Evolutionary conservation across 192 early-diverging fungal genomes (phyloP), one percentile per base, ranked within the genome.

Genomic region (Mortierella antarctica): DNA sequence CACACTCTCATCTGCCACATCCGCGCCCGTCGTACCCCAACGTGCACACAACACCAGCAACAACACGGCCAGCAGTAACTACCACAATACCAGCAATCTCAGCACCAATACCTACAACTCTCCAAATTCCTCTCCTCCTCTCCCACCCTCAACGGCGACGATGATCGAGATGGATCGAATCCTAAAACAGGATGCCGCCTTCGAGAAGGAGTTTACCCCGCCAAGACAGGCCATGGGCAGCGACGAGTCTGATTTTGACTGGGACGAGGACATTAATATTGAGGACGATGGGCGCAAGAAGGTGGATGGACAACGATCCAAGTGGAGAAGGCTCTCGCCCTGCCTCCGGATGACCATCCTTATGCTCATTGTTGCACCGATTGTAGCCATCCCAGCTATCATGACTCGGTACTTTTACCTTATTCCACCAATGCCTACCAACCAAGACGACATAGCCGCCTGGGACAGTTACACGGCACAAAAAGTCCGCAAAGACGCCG

Each of bases 301-400:
- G 17, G 62, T 67, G 17, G 44, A 71, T 18, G 71, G 31, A 23
- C 12, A 31, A n/a, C 77, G 77, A 48, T 74, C 77, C 10, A 71
- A 71, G 20, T 89, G 88, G 88, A 84, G 86, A 46, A 73, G 83
- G 70, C 88, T 89, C 67, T 87, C 89, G 40, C 67, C 89, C 13
- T 80, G 67, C 50, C 48, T 91, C 47, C 84, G 89, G 7, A 86
- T 88, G 44, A 56, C 89, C 52, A 71, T 83, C 44, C 81, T 89
- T 44, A 88, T 89, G 84, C n/a, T 88, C 0, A 72, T 83, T 7
- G 85, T 87, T 20, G 85, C 87, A 11, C 82, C 85, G 10, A 63
- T 91, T 17, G 67, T 91, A 15, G 85, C 87, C 21, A 72, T 82
- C 23, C 89, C 89, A 12, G 83, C 84, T 2, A 82, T 91, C 57